Evolutionary conservation across 2,329 filamentous ascomycete genomes (phyloP).

Genomic region (Zymoseptoria tritici): DNA sequence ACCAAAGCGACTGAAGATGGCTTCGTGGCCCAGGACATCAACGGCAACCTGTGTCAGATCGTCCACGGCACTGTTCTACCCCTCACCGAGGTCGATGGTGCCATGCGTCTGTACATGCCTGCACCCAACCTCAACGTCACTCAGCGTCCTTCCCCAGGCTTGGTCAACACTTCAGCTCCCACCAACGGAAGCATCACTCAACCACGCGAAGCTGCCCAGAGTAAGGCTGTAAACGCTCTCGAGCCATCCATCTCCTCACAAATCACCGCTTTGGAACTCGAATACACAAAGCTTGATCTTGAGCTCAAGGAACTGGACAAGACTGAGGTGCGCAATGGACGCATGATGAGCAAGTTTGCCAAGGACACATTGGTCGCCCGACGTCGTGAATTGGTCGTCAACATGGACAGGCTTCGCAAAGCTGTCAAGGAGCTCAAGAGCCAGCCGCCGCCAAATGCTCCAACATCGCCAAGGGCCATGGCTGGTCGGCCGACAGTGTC

Average conservation of each 20-base stretch:
- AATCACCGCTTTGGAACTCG: conserved; percentile 30
- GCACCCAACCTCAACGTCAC: conserved; percentile 31
- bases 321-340: conserved; percentile 31
- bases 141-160: conserved; percentile 4
- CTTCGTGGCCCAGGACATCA: conserved; percentile 30
- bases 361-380: conserved; percentile 27
- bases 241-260: conserved; percentile 25
- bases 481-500: conserved; percentile 17
- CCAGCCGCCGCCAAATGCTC: conserved; percentile 16
- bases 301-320: conserved; percentile 33
- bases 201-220: background rate
- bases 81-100: conserved; percentile 27
- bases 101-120: conserved; percentile 29
- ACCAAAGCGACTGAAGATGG: conserved; percentile 30
- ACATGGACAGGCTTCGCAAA: conserved; percentile 30
- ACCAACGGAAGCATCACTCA: conserved; percentile 1
- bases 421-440: conserved; percentile 28
- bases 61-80: conserved; percentile 31
- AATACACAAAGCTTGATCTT: conserved; percentile 30
- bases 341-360: conserved; percentile 25
- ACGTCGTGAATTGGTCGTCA: conserved; percentile 28
- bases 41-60: conserved; percentile 32
- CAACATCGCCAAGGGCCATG: conserved; percentile 20
- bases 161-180: conserved; percentile 3
- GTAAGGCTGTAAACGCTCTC: conserved; percentile 4